A percentile compares a stretch with the other conserved stretches of the same genome.
Conservation (phyloP, 176 grass and related monocot genomes). For the Paspalum vaginatum region DNA sequence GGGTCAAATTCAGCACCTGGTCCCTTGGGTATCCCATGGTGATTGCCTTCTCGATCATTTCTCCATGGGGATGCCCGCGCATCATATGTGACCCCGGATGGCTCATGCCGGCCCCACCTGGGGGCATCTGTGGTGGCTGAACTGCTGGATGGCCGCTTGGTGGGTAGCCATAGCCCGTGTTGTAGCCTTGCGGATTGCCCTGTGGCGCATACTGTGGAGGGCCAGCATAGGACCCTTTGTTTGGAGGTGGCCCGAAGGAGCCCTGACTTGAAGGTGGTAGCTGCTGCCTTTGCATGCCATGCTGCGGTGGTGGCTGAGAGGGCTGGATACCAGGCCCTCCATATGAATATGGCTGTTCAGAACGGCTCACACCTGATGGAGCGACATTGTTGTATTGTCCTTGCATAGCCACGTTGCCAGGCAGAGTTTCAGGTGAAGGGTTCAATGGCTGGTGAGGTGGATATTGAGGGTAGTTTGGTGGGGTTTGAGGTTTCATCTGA, state of each 20-base stretch:
- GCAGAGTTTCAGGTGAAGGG: conserved; percentile 59
- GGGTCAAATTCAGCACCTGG: conserved; percentile 59
- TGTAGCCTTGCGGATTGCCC: conserved; percentile 56
- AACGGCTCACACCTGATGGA: conserved; percentile 51
- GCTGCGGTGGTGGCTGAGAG: conserved; percentile 37
- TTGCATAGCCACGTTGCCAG: conserved; percentile 63
- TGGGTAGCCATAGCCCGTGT: conserved; percentile 45
- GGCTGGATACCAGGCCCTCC: conserved; percentile 51
- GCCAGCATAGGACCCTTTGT: conserved; percentile 54
- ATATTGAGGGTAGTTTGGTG: conserved; percentile 73
- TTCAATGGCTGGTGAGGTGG: conserved; percentile 62
- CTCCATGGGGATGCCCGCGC: conserved; percentile 65
- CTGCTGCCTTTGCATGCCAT: conserved; percentile 60
- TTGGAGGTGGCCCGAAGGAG: conserved; percentile 58
- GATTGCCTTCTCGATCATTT: conserved; percentile 88
- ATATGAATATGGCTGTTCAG: conserved; percentile 66
- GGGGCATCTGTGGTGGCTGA: conserved; percentile 45
- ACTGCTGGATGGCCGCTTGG: conserved; percentile 38
- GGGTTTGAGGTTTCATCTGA: conserved; percentile 71
- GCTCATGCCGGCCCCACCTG: conserved; percentile 40
- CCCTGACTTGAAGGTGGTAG: conserved; percentile 53
- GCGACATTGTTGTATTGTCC: conserved; percentile 53
- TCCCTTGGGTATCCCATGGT: conserved; percentile 92
- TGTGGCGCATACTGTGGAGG: conserved; percentile 61
- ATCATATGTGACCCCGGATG: conserved; percentile 50